Evolutionary conservation across 331 rosid species (phyloP).

Genomic region (Quercus lobata): DNA sequence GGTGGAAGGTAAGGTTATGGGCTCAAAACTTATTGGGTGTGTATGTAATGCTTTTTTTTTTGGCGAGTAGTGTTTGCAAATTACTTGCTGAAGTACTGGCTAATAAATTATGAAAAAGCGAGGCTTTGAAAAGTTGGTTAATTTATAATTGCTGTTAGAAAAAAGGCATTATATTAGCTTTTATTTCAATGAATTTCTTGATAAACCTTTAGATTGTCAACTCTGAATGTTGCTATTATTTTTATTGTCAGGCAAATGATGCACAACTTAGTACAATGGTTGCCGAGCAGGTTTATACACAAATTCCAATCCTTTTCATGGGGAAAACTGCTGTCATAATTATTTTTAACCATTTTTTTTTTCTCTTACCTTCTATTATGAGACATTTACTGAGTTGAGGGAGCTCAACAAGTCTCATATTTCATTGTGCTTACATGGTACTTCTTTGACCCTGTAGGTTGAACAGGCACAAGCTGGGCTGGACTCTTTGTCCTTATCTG

Average conservation of each 20-base stretch:
- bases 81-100: too few species aligned
- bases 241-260: slow-evolving; percentile 81
- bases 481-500: slow-evolving; percentile 71
- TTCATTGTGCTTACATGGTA: slow-evolving; percentile 14
- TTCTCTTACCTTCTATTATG: slow-evolving; percentile 1
- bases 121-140: too few species aligned
- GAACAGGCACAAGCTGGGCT: slow-evolving; percentile 87
- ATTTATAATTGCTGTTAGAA: too few species aligned
- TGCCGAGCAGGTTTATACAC: slow-evolving; percentile 71
- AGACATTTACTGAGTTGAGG: slow-evolving; percentile 12
- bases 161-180: background rate
- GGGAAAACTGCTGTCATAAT: background rate
- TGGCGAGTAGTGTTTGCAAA: too few species aligned
- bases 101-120: too few species aligned
- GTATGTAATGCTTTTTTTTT: too few species aligned
- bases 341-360: background rate
- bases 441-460: slow-evolving; percentile 58
- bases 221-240: slow-evolving; percentile 23
- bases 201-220: slow-evolving; percentile 3
- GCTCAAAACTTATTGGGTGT: too few species aligned
- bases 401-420: slow-evolving; percentile 4
- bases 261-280: slow-evolving; percentile 99
- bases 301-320: background rate
- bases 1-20: too few species aligned
- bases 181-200: background rate